A percentile compares a stretch with the other conserved stretches of the same genome.
phyloP scores from a whole-genome alignment of 352 stramenopile species.

The Phytophthora fragariaefolia region DNA sequence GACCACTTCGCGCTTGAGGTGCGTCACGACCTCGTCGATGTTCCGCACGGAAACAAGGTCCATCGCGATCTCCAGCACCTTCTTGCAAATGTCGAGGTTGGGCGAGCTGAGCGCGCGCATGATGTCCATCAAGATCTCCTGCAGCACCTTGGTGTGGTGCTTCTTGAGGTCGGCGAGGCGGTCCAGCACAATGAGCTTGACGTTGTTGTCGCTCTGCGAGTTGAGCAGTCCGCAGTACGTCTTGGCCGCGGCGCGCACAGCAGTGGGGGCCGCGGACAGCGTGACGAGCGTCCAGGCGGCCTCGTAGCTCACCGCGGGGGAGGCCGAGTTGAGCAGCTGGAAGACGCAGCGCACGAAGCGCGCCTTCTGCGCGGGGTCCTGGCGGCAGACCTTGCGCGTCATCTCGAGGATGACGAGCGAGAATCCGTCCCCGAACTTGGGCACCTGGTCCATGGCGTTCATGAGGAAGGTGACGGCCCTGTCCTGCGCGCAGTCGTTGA shows the following conservation, averaged over 20 bases:
- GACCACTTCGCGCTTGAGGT: constrained; percentile 92
- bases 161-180: constrained; percentile 97
- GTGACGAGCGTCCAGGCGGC: constrained; percentile 99
- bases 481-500: constrained; percentile 98
- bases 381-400: constrained; percentile 97
- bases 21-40: constrained; percentile 96
- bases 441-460: constrained; percentile 96
- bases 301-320: constrained; percentile 96
- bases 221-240: constrained; percentile 98
- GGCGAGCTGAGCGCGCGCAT: constrained; percentile 96
- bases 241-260: constrained; percentile 96
- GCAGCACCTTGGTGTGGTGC: constrained; percentile 96
- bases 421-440: constrained; percentile 98
- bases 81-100: constrained; percentile 99
- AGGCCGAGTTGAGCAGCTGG: constrained; percentile 95
- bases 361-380: constrained; percentile 98
- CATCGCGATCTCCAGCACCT: constrained; percentile 98
- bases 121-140: constrained; percentile 99
- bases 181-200: constrained; percentile 99
- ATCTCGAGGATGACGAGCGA: constrained; percentile 99
- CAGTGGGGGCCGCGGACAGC: constrained; percentile 97
- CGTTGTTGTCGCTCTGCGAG: constrained; percentile 99
- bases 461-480: constrained; percentile 98
- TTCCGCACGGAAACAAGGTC: constrained; percentile 97
- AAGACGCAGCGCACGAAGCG: constrained; percentile 99